These are phyloP conservation scores for Thermomucor indicae-seudaticae DNA, from an alignment of 371 early-diverging fungal species.

Conservation along the genomic window DNA sequence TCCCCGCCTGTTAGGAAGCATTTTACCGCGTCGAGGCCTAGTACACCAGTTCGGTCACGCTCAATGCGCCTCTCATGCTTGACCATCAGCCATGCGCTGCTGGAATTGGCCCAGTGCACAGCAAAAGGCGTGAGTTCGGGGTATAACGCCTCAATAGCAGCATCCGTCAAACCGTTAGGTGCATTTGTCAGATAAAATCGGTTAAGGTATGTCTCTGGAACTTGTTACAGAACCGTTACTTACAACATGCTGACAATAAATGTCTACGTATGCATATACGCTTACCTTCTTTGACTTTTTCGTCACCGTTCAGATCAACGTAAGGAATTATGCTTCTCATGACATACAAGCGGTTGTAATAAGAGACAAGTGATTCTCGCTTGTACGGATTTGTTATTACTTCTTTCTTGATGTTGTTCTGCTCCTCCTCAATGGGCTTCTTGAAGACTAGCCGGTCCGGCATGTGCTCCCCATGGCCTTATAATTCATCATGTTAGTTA, in stretches of 20 bases:
- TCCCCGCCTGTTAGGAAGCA: conserved; percentile 22
- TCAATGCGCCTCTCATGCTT: conserved; percentile 27
- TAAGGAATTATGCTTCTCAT: conserved; percentile 48
- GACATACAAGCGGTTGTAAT: conserved; percentile 43
- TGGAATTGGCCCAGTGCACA: conserved; percentile 41
- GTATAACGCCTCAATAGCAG: conserved; percentile 41
- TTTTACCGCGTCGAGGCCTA: conserved; percentile 20
- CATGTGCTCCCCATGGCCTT: no score
- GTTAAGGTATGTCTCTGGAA: conserved; percentile 24
- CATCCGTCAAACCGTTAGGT: conserved; percentile 27
- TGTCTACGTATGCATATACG: background rate
- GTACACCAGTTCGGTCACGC: conserved; percentile 19
- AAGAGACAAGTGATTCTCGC: conserved; percentile 14
- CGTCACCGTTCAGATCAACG: conserved; percentile 43
- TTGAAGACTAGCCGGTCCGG: no score
- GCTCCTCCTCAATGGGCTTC: conserved; percentile 14
- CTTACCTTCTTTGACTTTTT: conserved; percentile 25
- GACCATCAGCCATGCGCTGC: conserved; percentile 40
- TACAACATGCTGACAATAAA: background rate
- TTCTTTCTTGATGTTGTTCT: conserved; percentile 15
- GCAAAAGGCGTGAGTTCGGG: conserved; percentile 30
- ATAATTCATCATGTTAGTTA: no score
- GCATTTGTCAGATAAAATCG: conserved; percentile 42
- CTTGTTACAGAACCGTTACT: conserved; percentile 3
- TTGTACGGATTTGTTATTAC: conserved; percentile 12